A percentile compares a stretch with the other conserved stretches of the same genome.
Conservation (phyloP, 306 rosid species). For the Rosa chinensis region DNA sequence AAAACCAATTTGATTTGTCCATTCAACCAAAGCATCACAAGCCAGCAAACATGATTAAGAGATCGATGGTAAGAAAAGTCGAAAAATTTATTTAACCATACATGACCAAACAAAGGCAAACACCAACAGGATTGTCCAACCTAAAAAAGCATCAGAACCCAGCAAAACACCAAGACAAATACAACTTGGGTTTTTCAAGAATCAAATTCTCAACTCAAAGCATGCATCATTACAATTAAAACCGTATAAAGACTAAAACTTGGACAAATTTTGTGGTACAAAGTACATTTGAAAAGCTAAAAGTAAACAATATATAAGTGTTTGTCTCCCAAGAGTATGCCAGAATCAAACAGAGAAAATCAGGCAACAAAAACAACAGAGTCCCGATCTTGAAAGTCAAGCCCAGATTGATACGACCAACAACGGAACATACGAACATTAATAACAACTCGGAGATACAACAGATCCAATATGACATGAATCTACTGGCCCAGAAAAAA, state of each 20-base stretch:
- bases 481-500: neutral
- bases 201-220: neutral
- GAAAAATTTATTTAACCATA: neutral
- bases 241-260: neutral
- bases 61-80: neutral
- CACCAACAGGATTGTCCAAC: neutral
- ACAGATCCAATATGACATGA: constrained; percentile 5
- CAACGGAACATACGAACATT: neutral
- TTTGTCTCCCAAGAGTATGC: neutral
- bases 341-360: neutral
- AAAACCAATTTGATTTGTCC: neutral
- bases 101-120: neutral
- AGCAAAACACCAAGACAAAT: neutral
- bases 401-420: neutral
- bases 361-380: neutral
- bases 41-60: neutral
- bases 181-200: neutral
- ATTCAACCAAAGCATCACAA: neutral
- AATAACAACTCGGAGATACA: neutral
- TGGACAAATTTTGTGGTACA: neutral
- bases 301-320: neutral
- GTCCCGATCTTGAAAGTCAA: neutral
- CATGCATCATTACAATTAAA: neutral
- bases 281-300: neutral
- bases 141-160: neutral